Evolutionary conservation across 2,329 filamentous ascomycete genomes (phyloP).

Genomic region (Diaporthe sp.): DNA sequence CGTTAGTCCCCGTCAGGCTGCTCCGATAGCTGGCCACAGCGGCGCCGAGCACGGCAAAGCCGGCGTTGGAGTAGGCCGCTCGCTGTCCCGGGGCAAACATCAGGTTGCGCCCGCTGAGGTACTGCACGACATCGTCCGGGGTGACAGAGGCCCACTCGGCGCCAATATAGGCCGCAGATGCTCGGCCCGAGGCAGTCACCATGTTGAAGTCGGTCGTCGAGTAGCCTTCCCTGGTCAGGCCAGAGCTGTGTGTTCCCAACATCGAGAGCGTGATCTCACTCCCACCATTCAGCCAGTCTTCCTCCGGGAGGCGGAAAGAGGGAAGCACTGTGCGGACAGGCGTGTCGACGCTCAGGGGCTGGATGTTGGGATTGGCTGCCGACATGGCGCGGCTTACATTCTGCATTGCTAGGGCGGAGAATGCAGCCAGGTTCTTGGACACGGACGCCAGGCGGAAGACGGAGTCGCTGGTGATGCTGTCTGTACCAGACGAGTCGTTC

Average conservation of each 20-base stretch:
- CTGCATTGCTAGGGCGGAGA: not conserved
- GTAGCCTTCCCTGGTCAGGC: constrained; percentile 16
- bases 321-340: not conserved
- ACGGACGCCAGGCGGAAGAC: constrained; percentile 5
- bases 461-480: constrained; percentile 8
- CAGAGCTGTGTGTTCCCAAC: constrained; percentile 12
- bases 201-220: constrained; percentile 16
- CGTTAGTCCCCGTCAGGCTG: not conserved
- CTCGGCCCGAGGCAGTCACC: not conserved
- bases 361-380: not conserved
- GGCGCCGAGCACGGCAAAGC: constrained; percentile 4
- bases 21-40: not conserved
- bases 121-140: not conserved
- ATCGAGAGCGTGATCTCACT: constrained; percentile 5
- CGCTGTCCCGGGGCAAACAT: constrained; percentile 16
- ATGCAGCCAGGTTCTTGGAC: constrained; percentile 12
- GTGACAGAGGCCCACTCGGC: not conserved
- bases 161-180: not conserved
- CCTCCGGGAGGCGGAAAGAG: not conserved
- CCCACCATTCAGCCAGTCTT: not conserved
- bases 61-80: constrained; percentile 7
- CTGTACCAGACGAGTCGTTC: not conserved
- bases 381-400: not conserved
- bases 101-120: not conserved
- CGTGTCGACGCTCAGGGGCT: constrained; percentile 3